A percentile compares a stretch with the other conserved stretches of the same genome.
Conservation (phyloP, 2,329 filamentous ascomycete genomes). For the Leptoxyphium fumago region DNA sequence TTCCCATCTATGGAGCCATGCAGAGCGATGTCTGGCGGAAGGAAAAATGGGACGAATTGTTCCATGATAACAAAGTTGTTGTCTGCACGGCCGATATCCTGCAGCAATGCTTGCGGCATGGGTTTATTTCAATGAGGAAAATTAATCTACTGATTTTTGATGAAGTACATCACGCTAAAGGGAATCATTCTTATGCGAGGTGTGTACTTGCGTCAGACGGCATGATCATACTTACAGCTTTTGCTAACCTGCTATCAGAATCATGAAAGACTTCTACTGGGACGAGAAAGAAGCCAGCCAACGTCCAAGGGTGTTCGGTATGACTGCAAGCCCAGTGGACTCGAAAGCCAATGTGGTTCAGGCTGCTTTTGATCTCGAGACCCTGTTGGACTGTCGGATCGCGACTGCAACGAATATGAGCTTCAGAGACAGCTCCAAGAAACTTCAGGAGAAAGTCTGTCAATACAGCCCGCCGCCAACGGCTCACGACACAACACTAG, state of each 20-base stretch:
- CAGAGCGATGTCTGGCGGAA: conserved; percentile 45
- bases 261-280: conserved; percentile 77
- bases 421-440: conserved; percentile 43
- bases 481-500: conserved; percentile 50
- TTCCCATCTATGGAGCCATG: conserved; percentile 59
- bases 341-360: conserved; percentile 57
- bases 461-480: conserved; percentile 38
- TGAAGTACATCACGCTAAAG: conserved; percentile 92
- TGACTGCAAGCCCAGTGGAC: conserved; percentile 94
- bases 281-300: conserved; percentile 28
- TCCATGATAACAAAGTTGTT: conserved; percentile 59
- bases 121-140: conserved; percentile 63
- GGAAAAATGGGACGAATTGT: conserved; percentile 43
- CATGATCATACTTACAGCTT: neutral
- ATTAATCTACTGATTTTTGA: conserved; percentile 91
- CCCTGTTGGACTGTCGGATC: conserved; percentile 65
- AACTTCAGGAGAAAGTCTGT: conserved; percentile 44
- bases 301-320: conserved; percentile 73
- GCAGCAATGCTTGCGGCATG: conserved; percentile 59
- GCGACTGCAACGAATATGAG: conserved; percentile 54
- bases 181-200: conserved; percentile 76
- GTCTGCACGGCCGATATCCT: conserved; percentile 89
- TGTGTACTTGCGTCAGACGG: conserved; percentile 10
- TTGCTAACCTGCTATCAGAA: conserved; percentile 27
- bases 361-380: conserved; percentile 56